Percentiles rank a stretch among this genome's conserved stretches.
These are phyloP conservation scores for Termitomyces sp. DNA, from an alignment of 768 basidiomycete genomes.

Conservation along the genomic window DNA sequence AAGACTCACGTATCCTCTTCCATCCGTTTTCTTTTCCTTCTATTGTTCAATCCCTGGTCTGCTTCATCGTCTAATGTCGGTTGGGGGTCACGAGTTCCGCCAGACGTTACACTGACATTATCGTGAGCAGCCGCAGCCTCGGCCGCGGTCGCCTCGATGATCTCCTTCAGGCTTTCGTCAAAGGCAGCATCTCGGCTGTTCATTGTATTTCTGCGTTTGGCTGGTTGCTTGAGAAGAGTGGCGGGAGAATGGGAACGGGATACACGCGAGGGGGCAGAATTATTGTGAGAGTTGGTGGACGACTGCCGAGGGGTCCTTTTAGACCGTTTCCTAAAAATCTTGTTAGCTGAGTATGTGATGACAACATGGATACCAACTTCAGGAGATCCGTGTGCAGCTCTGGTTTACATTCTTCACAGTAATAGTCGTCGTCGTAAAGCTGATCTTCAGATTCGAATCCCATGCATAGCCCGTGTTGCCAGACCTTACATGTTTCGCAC, in stretches of 20 bases:
- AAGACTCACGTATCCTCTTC: conserved; percentile 64
- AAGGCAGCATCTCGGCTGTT: conserved; percentile 94
- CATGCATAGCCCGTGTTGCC: conserved; percentile 98
- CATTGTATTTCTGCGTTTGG: conserved; percentile 94
- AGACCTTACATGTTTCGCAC: conserved; percentile 94
- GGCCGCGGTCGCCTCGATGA: conserved; percentile 69
- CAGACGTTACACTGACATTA: conserved; percentile 23
- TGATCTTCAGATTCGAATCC: conserved; percentile 78
- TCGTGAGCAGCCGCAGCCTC: conserved; percentile 57
- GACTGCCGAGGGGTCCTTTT: conserved; percentile 59
- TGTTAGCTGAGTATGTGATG: conserved; percentile 10
- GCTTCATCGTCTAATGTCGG: conserved; percentile 44
- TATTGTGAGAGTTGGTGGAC: conserved; percentile 58
- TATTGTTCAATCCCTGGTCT: conserved; percentile 33
- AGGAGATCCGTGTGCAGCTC: conserved; percentile 79
- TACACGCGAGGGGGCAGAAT: conserved; percentile 47
- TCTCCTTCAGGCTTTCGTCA: conserved; percentile 79
- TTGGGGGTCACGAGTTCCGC: conserved; percentile 27
- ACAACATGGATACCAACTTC: conserved; percentile 46
- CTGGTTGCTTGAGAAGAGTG: conserved; percentile 50
- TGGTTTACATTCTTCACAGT: conserved; percentile 90
- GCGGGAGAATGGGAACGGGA: conserved; percentile 75
- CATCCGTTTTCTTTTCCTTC: conserved; percentile 71
- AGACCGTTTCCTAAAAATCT: conserved; percentile 47
- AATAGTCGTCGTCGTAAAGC: conserved; percentile 78